A percentile compares a stretch with the other conserved stretches of the same genome.
phyloP scores from a whole-genome alignment of 1,284 basidiomycete species.

The Gomphus bonarii region DNA sequence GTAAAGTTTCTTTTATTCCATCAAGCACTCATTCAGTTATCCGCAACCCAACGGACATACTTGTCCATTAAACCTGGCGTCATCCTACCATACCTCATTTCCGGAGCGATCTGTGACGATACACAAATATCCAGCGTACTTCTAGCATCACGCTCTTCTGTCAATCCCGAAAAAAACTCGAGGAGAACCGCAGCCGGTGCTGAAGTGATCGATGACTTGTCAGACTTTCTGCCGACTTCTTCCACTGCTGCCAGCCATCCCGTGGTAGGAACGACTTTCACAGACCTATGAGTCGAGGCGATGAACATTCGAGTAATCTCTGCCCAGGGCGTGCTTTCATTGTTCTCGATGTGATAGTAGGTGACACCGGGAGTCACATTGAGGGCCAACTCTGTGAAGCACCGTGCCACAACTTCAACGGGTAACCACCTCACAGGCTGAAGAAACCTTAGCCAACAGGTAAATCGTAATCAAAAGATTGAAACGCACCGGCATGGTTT shows the following conservation, averaged over 20 bases:
- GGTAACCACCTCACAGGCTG: slow-evolving; percentile 12
- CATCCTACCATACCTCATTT: neutral
- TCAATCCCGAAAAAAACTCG: neutral
- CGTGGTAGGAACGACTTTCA: neutral
- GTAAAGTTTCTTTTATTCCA: too few species aligned
- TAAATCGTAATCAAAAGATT: neutral
- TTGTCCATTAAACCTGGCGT: neutral
- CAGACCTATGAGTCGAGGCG: neutral
- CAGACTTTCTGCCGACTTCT: neutral
- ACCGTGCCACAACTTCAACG: slow-evolving; percentile 11
- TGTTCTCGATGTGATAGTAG: neutral
- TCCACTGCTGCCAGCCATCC: neutral
- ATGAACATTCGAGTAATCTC: neutral
- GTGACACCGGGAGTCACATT: neutral
- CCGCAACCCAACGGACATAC: neutral
- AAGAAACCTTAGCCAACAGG: neutral
- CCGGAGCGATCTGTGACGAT: neutral
- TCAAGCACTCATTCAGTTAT: neutral
- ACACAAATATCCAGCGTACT: neutral
- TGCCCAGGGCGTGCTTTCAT: neutral
- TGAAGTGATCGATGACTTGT: neutral
- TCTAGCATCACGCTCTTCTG: neutral
- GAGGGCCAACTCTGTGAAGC: neutral
- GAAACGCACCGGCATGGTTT: neutral
- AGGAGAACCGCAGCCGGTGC: neutral